Conservation (phyloP, 148 eudicot genomes). For the Rhododendron griersonianum region DNA sequence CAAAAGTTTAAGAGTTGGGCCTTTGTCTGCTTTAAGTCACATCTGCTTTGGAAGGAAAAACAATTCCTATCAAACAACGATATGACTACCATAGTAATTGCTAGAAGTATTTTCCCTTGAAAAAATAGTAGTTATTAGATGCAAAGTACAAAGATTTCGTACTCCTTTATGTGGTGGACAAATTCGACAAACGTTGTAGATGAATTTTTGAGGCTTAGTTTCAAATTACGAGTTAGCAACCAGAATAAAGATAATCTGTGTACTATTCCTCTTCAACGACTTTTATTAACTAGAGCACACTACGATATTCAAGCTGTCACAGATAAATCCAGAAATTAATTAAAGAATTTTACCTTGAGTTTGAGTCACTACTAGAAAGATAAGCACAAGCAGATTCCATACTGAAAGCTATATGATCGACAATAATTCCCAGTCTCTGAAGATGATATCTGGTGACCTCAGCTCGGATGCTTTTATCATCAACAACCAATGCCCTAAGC, state of each 20-base stretch:
- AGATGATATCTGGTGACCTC: constrained; percentile 81
- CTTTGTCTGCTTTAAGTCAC: not conserved
- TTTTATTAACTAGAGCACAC: not conserved
- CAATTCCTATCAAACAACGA: not conserved
- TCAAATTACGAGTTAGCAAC: not conserved
- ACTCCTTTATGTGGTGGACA: not conserved
- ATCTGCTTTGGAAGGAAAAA: not conserved
- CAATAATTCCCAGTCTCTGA: constrained; percentile 60
- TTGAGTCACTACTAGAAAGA: constrained; percentile 25
- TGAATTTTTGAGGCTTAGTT: not conserved
- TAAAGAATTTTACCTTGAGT: constrained; percentile 31
- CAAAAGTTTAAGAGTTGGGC: not conserved
- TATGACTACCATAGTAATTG: not conserved
- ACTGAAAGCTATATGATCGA: constrained; percentile 39
- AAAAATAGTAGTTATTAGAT: not conserved
- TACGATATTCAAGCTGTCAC: not conserved
- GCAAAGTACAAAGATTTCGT: not conserved
- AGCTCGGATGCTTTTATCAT: constrained; percentile 50
- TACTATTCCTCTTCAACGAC: not conserved
- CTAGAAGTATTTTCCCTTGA: not conserved
- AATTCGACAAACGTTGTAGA: not conserved
- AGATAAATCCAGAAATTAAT: not conserved
- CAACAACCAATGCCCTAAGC: constrained; percentile 65
- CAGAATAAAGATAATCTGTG: not conserved
- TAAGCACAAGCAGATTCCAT: constrained; percentile 44